Base-by-base conservation (phyloP, 2,329 filamentous ascomycete genomes). In the Claviceps pusilla region DNA sequence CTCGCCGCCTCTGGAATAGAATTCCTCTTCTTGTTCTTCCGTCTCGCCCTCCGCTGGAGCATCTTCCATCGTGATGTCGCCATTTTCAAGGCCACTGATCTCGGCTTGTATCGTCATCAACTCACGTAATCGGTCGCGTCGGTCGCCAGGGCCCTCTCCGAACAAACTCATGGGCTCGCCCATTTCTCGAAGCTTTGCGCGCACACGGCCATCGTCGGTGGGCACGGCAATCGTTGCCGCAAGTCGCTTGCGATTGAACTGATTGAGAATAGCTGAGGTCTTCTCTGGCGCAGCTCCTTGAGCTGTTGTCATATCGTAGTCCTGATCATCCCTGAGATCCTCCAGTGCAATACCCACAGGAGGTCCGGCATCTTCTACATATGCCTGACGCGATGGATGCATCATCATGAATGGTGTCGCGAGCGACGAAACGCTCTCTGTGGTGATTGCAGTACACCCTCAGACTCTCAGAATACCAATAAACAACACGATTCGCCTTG, bases 141-240 rank as follows among this genome's bases (percentile, higher is more conserved):
- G 77, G 62, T 97, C 91, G 31, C 80, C 83, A 1, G 84, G 84
- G 0, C 87, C 88, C 71, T 98, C 93, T 56, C 90, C 93, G 60
- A 98, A 98, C 0, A 97, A 76, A 0, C 91, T 98, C 54, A 97
- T 83, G 11, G 93, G 93, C 65, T 98, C 87, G n/a, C 87, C 89
- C 59, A 95, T 77, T 63, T 93, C 86, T 59, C 93, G 83, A 56
- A 97, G 77, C 60, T 81, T 83, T 42, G 82, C 76, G 57, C 89
- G 86, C 50, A 98, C 90, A 62, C 87, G 82, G 57, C 79, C 83
- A 73, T 98, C 93, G 67, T 96, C 90, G 54, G 94, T 98, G 0
- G 91, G 93, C 3, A 98, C 93, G 12, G 87, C 85, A 61, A 97
- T 87, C 11, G 86, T 86, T 19, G 89, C 89, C 11, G 89, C 90